phyloP scores from a whole-genome alignment of 2,329 filamentous ascomycete species.

The Monosporascus sp. region DNA sequence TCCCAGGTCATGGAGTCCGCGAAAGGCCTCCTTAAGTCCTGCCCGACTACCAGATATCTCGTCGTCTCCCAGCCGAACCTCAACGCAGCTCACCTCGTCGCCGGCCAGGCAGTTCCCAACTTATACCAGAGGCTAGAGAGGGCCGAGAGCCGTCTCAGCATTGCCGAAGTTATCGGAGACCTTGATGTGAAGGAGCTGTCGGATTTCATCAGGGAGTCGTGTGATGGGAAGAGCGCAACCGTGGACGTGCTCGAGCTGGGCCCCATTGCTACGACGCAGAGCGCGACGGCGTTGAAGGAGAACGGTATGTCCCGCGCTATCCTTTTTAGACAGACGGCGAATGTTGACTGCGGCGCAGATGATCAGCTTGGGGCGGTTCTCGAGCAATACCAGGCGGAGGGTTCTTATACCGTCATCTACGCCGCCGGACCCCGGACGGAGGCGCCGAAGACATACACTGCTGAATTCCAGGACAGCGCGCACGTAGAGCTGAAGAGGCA shows the following conservation, averaged over 20 bases:
- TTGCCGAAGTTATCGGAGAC: slow-evolving; percentile 54
- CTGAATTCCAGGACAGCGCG: slow-evolving; percentile 55
- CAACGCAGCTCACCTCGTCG: slow-evolving; percentile 62
- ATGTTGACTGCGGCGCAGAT: slow-evolving; percentile 29
- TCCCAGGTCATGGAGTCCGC: slow-evolving; percentile 37
- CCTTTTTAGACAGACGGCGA: slow-evolving; percentile 14
- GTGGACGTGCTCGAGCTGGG: slow-evolving; percentile 38
- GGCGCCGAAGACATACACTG: slow-evolving; percentile 54
- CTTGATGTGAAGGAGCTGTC: slow-evolving; percentile 36
- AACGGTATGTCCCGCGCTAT: slow-evolving; percentile 36
- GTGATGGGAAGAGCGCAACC: slow-evolving; percentile 34
- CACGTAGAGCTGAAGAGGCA: slow-evolving; percentile 72
- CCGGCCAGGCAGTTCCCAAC: slow-evolving; percentile 41
- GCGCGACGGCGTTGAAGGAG: slow-evolving; percentile 42
- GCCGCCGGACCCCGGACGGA: slow-evolving; percentile 53
- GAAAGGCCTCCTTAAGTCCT: slow-evolving; percentile 54
- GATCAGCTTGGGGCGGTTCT: slow-evolving; percentile 47
- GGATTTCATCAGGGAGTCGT: slow-evolving; percentile 41
- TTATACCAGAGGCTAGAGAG: slow-evolving; percentile 38
- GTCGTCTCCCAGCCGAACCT: slow-evolving; percentile 73
- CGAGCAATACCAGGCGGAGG: slow-evolving; percentile 29
- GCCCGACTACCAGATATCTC: slow-evolving; percentile 72
- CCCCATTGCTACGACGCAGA: slow-evolving; percentile 32
- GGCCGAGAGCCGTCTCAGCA: slow-evolving; percentile 37
- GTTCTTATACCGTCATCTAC: slow-evolving; percentile 71